Evolutionary conservation across 106 monocot species (phyloP), one percentile per base, ranked within the genome.

Genomic region (Ottelia alismoides): DNA sequence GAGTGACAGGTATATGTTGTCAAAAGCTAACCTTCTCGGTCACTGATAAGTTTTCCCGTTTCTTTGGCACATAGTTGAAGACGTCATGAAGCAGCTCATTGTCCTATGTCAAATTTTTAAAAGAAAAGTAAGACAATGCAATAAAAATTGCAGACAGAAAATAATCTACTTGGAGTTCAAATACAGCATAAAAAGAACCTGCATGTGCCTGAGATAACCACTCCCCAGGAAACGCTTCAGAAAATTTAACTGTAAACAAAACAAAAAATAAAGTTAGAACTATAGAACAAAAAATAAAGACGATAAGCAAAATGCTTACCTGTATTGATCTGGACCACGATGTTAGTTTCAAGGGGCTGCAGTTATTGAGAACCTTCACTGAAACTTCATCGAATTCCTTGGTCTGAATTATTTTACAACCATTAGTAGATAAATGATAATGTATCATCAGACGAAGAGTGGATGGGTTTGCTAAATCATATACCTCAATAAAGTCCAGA

Each of bases 161-260:
- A 7, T 43, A 16, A 43, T 43, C 6, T 7, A 16, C 40, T 7
- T 16, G 16, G 10, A 43, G 6, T 43, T 16, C 40, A 27, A 55
- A 27, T 31, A 45, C n/a, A 20, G 9, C 32, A 5, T 22, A 57
- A 45, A 40, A 22, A 26, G 21, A 30, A 96, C 94, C 94, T 81
- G 78, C 45, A 78, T 81, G 54, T 98, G 98, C 76, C 82, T 98
- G 28, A 90, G 76, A 62, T 90, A 98, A 31, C 90, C 98, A 69
- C 66, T 77, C 17, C 78, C 85, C 62, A 98, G 90, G 51, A 79
- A 82, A 25, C 74, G 81, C 68, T 78, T 98, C 44, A 98, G 51
- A 64, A 90, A 98, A 72, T 98, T 90, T 58, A 98, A 62, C 98
- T 98, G 76, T 29, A 47, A 52, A 26, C 26, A 45, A 43, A 43